phyloP scores from a whole-genome alignment of 306 rosid species.

The Abrus pulchellus region DNA sequence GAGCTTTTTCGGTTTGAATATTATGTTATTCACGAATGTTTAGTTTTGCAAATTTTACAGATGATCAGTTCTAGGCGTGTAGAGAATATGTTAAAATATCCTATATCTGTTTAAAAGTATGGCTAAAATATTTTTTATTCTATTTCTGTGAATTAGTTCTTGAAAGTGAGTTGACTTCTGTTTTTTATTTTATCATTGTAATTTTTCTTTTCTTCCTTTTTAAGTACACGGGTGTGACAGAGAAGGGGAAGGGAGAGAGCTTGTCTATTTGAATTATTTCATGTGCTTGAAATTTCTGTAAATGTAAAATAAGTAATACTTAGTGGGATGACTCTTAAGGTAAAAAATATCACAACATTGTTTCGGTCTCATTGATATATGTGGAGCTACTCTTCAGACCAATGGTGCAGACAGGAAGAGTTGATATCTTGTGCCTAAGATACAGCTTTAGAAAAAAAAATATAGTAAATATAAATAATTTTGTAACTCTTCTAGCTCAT shows the following conservation, averaged over 20 bases:
- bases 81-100: too few relatives aligned
- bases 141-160: too few relatives aligned
- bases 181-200: too few relatives aligned
- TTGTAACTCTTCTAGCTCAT: neutral
- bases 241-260: too few relatives aligned
- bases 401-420: neutral
- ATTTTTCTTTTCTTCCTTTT: neutral
- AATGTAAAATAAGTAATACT: neutral
- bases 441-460: neutral
- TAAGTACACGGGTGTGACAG: too few relatives aligned
- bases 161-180: too few relatives aligned
- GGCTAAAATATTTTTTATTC: too few relatives aligned
- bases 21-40: too few relatives aligned
- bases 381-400: conserved; percentile 4
- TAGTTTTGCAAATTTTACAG: too few relatives aligned
- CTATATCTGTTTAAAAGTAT: too few relatives aligned
- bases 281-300: neutral
- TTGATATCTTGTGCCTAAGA: neutral
- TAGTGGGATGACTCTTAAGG: neutral
- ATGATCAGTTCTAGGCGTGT: too few relatives aligned
- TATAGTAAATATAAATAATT: neutral
- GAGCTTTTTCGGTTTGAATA: too few relatives aligned
- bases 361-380: neutral
- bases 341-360: neutral
- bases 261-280: neutral